phyloP scores from a whole-genome alignment of 495 filamentous ascomycete species.

The Xylaria sp. region DNA sequence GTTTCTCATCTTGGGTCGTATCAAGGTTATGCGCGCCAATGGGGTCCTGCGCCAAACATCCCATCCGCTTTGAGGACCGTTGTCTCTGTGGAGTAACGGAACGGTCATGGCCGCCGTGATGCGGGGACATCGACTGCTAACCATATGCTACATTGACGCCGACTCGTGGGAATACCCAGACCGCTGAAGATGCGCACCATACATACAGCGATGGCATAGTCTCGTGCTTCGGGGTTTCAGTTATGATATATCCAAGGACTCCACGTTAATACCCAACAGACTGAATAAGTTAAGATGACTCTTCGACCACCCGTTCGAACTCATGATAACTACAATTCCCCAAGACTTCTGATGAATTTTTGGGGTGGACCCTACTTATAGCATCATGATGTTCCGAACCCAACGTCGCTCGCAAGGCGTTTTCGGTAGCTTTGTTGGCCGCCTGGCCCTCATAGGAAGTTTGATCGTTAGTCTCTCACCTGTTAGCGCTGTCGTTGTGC shows the following conservation, averaged over 20 bases:
- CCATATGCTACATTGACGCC: neutral
- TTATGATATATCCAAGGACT: neutral
- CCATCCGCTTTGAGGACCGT: neutral
- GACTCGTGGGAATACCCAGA: slow-evolving; percentile 17
- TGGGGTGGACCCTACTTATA: neutral
- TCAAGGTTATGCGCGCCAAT: slow-evolving; percentile 21
- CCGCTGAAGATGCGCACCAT: neutral
- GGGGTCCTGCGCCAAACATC: neutral
- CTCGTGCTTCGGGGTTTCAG: neutral
- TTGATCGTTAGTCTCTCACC: neutral
- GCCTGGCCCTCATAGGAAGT: slow-evolving; percentile 3
- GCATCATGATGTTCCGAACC: neutral
- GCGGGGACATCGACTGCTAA: slow-evolving; percentile 19
- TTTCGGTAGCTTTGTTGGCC: slow-evolving; percentile 5
- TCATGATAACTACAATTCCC: neutral
- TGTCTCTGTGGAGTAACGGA: slow-evolving; percentile 15
- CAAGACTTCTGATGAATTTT: neutral
- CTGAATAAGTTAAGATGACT: neutral
- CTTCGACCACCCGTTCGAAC: neutral
- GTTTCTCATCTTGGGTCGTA: slow-evolving; percentile 3
- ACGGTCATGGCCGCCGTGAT: slow-evolving; percentile 14
- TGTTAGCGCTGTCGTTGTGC: slow-evolving; percentile 19
- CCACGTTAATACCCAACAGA: neutral
- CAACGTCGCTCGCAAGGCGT: neutral
- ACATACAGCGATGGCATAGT: neutral